Percentiles rank a stretch among this genome's conserved stretches.
Evolutionary conservation across 1,284 basidiomycete genomes (phyloP).

Genomic region (Golubevia sp.): DNA sequence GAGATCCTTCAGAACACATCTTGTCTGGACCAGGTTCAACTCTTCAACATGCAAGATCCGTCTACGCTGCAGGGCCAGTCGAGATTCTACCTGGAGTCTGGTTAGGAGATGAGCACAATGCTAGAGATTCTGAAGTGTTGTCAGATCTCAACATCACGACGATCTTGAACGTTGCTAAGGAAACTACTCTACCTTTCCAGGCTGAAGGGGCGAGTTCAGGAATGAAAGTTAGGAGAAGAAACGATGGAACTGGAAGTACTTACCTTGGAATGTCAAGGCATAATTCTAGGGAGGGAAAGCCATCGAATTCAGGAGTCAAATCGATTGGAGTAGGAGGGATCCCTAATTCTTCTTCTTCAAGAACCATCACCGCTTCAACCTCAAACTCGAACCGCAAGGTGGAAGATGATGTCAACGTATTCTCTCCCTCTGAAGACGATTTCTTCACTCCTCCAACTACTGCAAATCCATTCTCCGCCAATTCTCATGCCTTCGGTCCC

Average conservation of each 20-base stretch:
- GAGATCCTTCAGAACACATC: slow-evolving; percentile 50
- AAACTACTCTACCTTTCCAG: slow-evolving; percentile 36
- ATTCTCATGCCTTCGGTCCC: neutral
- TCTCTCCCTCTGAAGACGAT: neutral
- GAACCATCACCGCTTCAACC: too few relatives aligned
- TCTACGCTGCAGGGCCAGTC: slow-evolving; percentile 81
- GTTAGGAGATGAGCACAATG: slow-evolving; percentile 92
- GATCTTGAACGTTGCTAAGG: slow-evolving; percentile 90
- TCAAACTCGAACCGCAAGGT: too few relatives aligned
- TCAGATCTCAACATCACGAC: slow-evolving; percentile 76
- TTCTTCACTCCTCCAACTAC: slow-evolving; percentile 15
- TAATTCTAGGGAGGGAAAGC: slow-evolving; percentile 6
- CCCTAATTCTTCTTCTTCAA: too few relatives aligned
- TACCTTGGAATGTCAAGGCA: slow-evolving; percentile 6
- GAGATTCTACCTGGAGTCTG: slow-evolving; percentile 87
- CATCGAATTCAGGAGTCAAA: slow-evolving; percentile 11
- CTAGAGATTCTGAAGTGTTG: slow-evolving; percentile 75
- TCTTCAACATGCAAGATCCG: slow-evolving; percentile 44
- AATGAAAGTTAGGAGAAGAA: too few relatives aligned
- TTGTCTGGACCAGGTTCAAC: slow-evolving; percentile 48
- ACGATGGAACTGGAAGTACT: neutral
- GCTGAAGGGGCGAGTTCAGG: neutral
- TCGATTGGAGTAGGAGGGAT: slow-evolving; percentile 2
- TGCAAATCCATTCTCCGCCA: slow-evolving; percentile 4
- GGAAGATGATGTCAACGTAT: neutral